Base-by-base conservation (phyloP, 225 moss, liverwort and hornwort species). In the Sphagnum contortum region DNA sequence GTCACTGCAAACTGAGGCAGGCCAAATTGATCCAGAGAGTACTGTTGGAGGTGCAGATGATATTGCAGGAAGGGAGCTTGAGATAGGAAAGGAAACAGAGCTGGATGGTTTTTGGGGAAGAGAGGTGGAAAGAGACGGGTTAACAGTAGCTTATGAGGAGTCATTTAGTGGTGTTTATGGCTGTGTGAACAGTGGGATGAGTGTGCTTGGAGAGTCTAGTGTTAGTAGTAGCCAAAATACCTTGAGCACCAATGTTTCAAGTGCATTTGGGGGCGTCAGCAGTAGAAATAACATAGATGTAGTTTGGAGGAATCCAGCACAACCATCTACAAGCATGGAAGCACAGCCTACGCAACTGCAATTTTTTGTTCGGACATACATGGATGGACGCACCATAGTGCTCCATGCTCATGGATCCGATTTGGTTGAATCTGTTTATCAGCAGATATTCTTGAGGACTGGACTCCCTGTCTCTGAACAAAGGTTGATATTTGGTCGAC, bases 401-500 rank as follows among this genome's bases (percentile, higher is more conserved):
- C 76, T 96, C 53, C 85, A 87, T 12, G 87, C 89, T 10, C 69
- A 80, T 72, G 90, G 76, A 62, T 83, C 83, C 45, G 96, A 96
- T 66, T 79, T 84, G 54, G 77, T 96, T 60, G 92, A 96, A 72
- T 87, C 92, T 60, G 92, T 96, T 58, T 90, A 90, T 76, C 87
- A 92, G 64, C 92, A 96, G 66, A 96, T 96, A 57, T 72, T 83
- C 9, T 62, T 80, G 47, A 92, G 73, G 77, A 96, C 96, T 53
- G 96, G 96, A 2, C 88, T 96, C 68, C 96, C 96, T 9, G 81
- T 92, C 6, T 83, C 88, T 12, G 96, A 96, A 58, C 96, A 96
- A 77, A 87, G 96, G 65, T 72, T 96, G 3, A 83, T 96, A 52
- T 96, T 92, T 59, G 81, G 88, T 56, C 88, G 96, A 46, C 87